Evolutionary conservation across 2,329 filamentous ascomycete genomes (phyloP).

Genomic region (Sphaerostilbella broomeana): DNA sequence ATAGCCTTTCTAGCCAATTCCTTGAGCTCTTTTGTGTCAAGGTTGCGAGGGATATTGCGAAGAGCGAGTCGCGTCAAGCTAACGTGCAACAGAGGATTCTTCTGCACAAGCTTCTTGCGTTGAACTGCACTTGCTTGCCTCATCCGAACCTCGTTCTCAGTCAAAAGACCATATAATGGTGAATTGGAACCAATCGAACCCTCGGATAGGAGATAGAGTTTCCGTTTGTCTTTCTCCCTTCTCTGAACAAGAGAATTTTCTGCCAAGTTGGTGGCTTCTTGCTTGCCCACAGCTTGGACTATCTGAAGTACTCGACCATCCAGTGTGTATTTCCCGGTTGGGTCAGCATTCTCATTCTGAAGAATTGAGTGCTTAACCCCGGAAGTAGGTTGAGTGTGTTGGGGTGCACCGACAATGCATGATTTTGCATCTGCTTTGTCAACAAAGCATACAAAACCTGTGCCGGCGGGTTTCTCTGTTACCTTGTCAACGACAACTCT

Average conservation of each 20-base stretch:
- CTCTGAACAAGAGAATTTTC: slow-evolving; percentile 58
- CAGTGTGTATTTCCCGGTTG: slow-evolving; percentile 78
- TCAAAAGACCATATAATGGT: slow-evolving; percentile 67
- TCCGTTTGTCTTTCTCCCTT: slow-evolving; percentile 78
- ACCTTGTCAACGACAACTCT: slow-evolving; percentile 81
- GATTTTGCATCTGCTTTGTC: slow-evolving; percentile 65
- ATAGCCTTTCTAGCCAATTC: slow-evolving; percentile 85
- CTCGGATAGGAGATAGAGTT: slow-evolving; percentile 80
- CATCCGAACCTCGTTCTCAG: slow-evolving; percentile 76
- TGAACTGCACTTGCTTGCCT: slow-evolving; percentile 81
- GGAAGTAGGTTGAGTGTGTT: slow-evolving; percentile 39
- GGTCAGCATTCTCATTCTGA: slow-evolving; percentile 77
- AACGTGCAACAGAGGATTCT: slow-evolving; percentile 82
- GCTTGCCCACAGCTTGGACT: slow-evolving; percentile 75
- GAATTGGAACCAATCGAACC: slow-evolving; percentile 75
- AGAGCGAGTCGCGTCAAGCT: slow-evolving; percentile 85
- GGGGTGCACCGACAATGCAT: slow-evolving; percentile 72
- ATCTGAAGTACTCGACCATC: slow-evolving; percentile 84
- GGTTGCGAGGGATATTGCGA: slow-evolving; percentile 79
- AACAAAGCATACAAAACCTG: slow-evolving; percentile 91
- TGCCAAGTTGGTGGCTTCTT: slow-evolving; percentile 69
- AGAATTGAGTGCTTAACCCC: slow-evolving; percentile 71
- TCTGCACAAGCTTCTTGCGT: slow-evolving; percentile 82
- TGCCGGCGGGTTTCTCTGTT: slow-evolving; percentile 82
- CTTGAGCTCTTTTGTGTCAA: slow-evolving; percentile 84